Percentiles rank a stretch among this genome's conserved stretches.
Evolutionary conservation across 352 stramenopile species (phyloP).

Genomic region (Aphanomyces astaci): DNA sequence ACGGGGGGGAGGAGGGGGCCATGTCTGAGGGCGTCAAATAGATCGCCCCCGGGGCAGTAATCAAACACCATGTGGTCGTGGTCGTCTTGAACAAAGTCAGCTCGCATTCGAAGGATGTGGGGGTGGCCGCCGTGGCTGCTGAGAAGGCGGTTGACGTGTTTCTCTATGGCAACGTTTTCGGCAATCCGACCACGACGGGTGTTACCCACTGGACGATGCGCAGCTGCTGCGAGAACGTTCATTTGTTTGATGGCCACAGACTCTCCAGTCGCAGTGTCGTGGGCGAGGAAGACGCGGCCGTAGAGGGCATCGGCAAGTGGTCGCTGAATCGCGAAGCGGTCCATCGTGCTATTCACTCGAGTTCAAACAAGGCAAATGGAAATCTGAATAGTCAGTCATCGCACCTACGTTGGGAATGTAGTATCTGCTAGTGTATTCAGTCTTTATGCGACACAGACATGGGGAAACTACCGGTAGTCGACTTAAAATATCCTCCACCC

Average conservation of each 20-base stretch:
- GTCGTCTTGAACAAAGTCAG: constrained; percentile 54
- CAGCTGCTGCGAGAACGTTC: constrained; percentile 45
- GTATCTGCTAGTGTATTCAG: too few relatives aligned
- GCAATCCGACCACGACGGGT: constrained; percentile 34
- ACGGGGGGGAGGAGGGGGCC: background rate
- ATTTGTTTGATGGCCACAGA: constrained; percentile 70
- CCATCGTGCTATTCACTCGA: too few relatives aligned
- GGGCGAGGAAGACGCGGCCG: constrained; percentile 53
- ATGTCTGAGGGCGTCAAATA: background rate
- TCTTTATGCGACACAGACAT: background rate
- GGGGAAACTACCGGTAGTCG: background rate
- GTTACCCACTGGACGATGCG: constrained; percentile 41
- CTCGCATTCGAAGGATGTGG: constrained; percentile 53
- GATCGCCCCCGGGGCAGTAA: background rate
- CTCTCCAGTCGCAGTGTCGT: constrained; percentile 39
- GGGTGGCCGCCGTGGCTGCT: constrained; percentile 50
- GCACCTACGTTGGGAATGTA: too few relatives aligned
- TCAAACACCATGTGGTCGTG: constrained; percentile 49
- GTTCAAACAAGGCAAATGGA: too few relatives aligned
- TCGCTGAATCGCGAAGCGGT: constrained; percentile 59
- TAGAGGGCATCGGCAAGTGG: constrained; percentile 54
- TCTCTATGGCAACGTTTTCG: constrained; percentile 59
- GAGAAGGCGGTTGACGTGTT: constrained; percentile 57
- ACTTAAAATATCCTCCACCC: background rate
- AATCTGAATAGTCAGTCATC: too few relatives aligned